Percentiles rank a stretch among this genome's conserved stretches.
Evolutionary conservation across 176 grass and related monocot species (phyloP).

Genomic region (Olyra latifolia): DNA sequence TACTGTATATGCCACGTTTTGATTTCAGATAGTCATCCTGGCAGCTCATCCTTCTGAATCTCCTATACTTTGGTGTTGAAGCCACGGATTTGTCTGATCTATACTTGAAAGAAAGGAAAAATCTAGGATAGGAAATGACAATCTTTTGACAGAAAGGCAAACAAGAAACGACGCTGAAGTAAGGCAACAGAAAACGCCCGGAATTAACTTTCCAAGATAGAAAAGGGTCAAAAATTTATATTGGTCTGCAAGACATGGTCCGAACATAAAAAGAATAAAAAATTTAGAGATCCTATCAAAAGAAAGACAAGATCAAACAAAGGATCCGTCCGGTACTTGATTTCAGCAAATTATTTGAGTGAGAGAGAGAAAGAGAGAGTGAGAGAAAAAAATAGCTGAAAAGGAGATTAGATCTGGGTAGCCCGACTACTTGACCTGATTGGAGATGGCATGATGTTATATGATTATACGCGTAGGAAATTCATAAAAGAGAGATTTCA

Average conservation of each 20-base stretch:
- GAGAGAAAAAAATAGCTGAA: neutral
- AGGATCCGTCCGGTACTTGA: constrained; percentile 7
- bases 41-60: neutral
- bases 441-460: constrained; percentile 12
- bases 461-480: neutral
- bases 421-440: constrained; percentile 17
- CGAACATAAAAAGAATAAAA: neutral
- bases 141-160: neutral
- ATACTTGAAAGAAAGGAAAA: too few species aligned
- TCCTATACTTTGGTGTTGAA: neutral
- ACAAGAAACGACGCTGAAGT: neutral
- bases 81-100: neutral
- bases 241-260: neutral
- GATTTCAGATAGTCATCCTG: neutral
- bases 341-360: constrained; percentile 25
- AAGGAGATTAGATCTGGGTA: constrained; percentile 36
- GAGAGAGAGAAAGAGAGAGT: constrained; percentile 15
- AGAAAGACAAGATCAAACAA: constrained; percentile 34
- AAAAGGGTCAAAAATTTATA: neutral
- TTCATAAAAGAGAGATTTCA: neutral
- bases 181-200: neutral
- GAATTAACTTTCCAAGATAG: neutral
- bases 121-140: neutral
- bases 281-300: constrained; percentile 32
- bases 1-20: neutral